Evolutionary conservation across 768 basidiomycete genomes (phyloP), one percentile per base, ranked within the genome.

Genomic region (Rubroboletus satanas): DNA sequence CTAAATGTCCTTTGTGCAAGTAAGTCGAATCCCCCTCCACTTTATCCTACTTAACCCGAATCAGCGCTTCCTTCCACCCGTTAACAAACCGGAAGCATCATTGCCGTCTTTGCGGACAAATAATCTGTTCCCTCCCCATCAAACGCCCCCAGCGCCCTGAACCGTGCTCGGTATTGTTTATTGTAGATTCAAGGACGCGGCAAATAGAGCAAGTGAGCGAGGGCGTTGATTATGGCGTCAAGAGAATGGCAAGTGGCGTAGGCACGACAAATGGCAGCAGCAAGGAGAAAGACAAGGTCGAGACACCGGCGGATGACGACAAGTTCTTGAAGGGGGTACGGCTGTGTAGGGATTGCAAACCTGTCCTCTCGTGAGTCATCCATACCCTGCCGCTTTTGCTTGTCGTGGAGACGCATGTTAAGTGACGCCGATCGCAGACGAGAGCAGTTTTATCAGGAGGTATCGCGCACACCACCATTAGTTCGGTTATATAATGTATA

Each of bases 51-150:
- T 54, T 62, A 42, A 69, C 47, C 17, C 41, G n/a, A 21, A 28
- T 43, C 53, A 83, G 83, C 60, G 78, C 81, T 47, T 82, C 87
- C 2, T 98, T 98, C 67, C 90, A 94, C 66, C 83, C 90, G 0
- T 73, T 98, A 3, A 91, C 93, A 1, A 96, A 93, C 61, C 84
- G 96, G 14, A 96, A 96, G 73, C 96, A 98, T 62, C 96, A 98
- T 66, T 98, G 96, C 67, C 85, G 96, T 9, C 75, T 98, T 14
- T 98, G 96, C 61, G 96, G 96, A 0, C 79, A 86, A 52, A 90
- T 98, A 38, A 84, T 98, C 12, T 98, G 96, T 65, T 88, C 94
- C 1, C 77, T 97, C 5, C 92, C 93, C 0, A 75, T 85, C 11
- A 93, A 90, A 54, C 79, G 75, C 5, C 83, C 85, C 3, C 82